Conservation (phyloP, 495 filamentous ascomycete species). For the Daldinia bambusicola region DNA sequence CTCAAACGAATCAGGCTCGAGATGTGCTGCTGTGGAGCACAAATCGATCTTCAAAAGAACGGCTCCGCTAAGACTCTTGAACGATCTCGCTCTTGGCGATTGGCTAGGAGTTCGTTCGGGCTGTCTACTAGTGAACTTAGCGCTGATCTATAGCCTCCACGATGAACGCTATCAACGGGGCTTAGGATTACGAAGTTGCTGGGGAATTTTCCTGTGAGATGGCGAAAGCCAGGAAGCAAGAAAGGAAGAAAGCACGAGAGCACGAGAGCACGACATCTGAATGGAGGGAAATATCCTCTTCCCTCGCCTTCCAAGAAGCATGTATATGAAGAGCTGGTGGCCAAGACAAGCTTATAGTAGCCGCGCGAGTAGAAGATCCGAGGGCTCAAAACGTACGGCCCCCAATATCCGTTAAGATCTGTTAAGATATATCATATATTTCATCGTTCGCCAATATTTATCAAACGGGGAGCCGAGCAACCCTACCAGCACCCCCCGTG, state of each 20-base stretch:
- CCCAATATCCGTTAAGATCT: slow-evolving; percentile 29
- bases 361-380: slow-evolving; percentile 35
- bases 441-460: neutral
- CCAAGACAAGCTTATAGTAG: slow-evolving; percentile 24
- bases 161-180: slow-evolving; percentile 26
- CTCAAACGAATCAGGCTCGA: slow-evolving; percentile 33
- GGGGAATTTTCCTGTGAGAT: slow-evolving; percentile 17
- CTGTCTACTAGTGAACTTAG: slow-evolving; percentile 35
- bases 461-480: neutral
- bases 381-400: slow-evolving; percentile 22
- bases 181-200: slow-evolving; percentile 29
- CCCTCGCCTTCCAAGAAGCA: neutral
- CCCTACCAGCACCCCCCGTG: neutral
- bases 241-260: neutral
- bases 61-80: slow-evolving; percentile 36
- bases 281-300: slow-evolving; percentile 18
- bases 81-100: slow-evolving; percentile 46
- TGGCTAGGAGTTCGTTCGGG: slow-evolving; percentile 26
- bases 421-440: neutral
- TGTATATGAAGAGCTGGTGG: slow-evolving; percentile 22
- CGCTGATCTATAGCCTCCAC: slow-evolving; percentile 42
- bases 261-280: slow-evolving; percentile 2
- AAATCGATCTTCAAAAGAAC: slow-evolving; percentile 43
- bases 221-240: slow-evolving; percentile 4
- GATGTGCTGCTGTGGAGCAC: slow-evolving; percentile 26